Evolutionary conservation across 108 stramenopile species (phyloP).

Genomic region (Bacterosira constricta): DNA sequence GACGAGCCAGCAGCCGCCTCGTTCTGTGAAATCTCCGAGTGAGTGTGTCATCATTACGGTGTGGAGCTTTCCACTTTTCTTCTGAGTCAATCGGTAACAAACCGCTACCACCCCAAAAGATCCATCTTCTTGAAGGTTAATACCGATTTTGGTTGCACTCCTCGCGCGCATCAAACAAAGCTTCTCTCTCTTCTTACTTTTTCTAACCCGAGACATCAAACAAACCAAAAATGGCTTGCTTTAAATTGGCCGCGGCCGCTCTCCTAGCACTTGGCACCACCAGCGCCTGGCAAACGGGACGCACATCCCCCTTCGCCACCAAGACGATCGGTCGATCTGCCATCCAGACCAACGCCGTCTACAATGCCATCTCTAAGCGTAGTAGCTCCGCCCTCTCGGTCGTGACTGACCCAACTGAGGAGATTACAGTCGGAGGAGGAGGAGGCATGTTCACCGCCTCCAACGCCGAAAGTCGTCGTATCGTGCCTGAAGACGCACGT

Average conservation of each 20-base stretch:
- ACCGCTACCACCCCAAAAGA: slow-evolving; percentile 13
- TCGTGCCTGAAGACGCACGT: slow-evolving; percentile 82
- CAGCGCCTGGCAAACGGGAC: neutral
- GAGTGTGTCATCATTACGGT: too few relatives aligned
- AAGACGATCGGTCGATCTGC: slow-evolving; percentile 42
- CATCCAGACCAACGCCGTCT: slow-evolving; percentile 48
- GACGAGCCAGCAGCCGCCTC: slow-evolving; percentile 4
- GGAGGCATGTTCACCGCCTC: slow-evolving; percentile 89
- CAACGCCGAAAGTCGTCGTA: slow-evolving; percentile 88
- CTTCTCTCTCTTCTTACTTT: too few relatives aligned
- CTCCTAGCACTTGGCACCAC: slow-evolving; percentile 65
- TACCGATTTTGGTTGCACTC: neutral
- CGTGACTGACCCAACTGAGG: slow-evolving; percentile 75
- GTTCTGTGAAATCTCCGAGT: slow-evolving; percentile 12
- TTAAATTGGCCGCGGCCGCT: slow-evolving; percentile 78
- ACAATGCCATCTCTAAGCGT: slow-evolving; percentile 15
- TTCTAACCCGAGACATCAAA: too few relatives aligned
- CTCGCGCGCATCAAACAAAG: slow-evolving; percentile 10
- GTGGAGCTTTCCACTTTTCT: neutral
- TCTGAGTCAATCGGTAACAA: slow-evolving; percentile 1
- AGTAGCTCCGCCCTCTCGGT: slow-evolving; percentile 54
- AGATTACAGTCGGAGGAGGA: slow-evolving; percentile 32
- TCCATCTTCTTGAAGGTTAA: slow-evolving; percentile 27
- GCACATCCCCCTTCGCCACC: slow-evolving; percentile 5
- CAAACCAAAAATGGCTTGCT: slow-evolving; percentile 59